These are phyloP conservation scores for Pseudocercospora cruenta DNA, from an alignment of 2,329 filamentous ascomycete genomes.

Conservation along the genomic window DNA sequence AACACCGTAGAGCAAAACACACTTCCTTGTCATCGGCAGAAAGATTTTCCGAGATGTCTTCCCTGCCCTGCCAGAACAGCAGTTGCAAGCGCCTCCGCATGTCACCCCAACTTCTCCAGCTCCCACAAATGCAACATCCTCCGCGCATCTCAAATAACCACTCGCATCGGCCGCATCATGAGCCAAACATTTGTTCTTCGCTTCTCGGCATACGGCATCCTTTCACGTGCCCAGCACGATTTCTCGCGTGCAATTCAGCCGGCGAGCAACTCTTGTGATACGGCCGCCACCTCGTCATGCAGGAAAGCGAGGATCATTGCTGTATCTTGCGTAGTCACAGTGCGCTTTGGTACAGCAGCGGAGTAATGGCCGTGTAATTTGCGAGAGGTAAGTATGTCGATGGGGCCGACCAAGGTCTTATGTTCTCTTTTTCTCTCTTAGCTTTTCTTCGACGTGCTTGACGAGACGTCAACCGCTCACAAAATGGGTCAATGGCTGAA, in stretches of 20 bases:
- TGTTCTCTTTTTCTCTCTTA: neutral
- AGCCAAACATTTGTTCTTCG: neutral
- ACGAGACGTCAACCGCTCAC: neutral
- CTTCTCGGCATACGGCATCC: neutral
- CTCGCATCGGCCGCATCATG: neutral
- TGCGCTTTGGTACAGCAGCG: neutral
- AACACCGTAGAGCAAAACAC: neutral
- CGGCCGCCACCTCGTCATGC: constrained; percentile 18
- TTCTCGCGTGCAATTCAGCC: constrained; percentile 19
- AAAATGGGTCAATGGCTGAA: constrained; percentile 24
- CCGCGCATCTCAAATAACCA: neutral
- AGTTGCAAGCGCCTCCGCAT: constrained; percentile 10
- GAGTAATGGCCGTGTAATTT: neutral
- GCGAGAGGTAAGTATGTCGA: neutral
- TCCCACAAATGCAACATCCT: neutral
- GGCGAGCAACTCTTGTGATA: neutral
- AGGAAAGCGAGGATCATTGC: constrained; percentile 17
- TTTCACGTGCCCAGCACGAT: neutral
- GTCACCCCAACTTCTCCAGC: constrained; percentile 1
- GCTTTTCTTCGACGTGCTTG: neutral
- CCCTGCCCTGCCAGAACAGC: neutral
- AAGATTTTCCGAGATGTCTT: neutral
- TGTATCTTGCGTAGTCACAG: constrained; percentile 3
- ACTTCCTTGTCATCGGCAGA: neutral
- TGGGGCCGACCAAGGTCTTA: neutral